Evolutionary conservation across 768 basidiomycete genomes (phyloP).

Genomic region (Botryobasidium botryosum): DNA sequence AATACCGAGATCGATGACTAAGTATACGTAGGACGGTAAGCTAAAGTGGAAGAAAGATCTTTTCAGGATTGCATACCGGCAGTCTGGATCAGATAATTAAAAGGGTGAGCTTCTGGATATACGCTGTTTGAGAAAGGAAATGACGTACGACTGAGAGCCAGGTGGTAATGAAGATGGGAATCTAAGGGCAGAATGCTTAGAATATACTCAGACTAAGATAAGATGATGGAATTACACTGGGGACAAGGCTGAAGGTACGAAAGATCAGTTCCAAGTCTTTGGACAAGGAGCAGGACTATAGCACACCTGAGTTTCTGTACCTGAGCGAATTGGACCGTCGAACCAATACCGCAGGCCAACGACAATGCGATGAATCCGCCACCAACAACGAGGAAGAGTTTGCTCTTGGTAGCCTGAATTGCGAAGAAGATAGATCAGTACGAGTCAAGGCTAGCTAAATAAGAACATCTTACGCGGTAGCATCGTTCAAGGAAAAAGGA

Average conservation of each 20-base stretch:
- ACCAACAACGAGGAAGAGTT: background rate
- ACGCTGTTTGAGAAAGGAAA: no score
- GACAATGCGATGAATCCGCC: background rate
- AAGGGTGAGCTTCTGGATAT: background rate
- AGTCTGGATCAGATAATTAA: slow-evolving; percentile 2
- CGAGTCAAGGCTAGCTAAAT: background rate
- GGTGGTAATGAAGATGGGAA: background rate
- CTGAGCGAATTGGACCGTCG: no score
- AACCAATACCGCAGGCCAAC: slow-evolving; percentile 1
- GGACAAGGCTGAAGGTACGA: no score
- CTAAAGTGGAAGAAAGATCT: background rate
- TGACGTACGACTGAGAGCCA: background rate
- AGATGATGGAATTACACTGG: no score
- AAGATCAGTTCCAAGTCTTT: no score
- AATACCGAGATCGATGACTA: slow-evolving; percentile 5
- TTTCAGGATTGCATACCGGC: no score
- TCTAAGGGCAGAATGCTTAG: background rate
- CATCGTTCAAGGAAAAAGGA: slow-evolving; percentile 6
- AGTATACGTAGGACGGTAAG: no score
- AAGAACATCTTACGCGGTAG: background rate
- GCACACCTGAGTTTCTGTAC: no score
- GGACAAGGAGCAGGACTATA: no score
- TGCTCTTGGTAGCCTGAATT: slow-evolving; percentile 6
- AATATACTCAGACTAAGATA: background rate
- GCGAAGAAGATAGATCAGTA: background rate